Evolutionary conservation across 164 flowering plant species (phyloP).

Genomic region (Magnolia sinica): DNA sequence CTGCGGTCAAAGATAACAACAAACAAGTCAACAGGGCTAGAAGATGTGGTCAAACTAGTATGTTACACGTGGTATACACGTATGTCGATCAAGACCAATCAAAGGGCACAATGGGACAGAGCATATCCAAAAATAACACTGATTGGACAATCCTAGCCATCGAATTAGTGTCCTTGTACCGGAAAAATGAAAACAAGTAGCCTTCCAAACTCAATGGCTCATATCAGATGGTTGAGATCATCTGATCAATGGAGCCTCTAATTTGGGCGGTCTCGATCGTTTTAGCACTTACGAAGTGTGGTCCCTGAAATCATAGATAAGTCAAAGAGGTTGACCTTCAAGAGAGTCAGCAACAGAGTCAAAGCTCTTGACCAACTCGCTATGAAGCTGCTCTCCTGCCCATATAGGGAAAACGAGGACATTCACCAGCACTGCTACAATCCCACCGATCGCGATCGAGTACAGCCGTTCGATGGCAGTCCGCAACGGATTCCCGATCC

Average conservation of each 20-base stretch:
- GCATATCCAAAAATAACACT: too few species aligned
- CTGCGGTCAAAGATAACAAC: slow-evolving; percentile 23
- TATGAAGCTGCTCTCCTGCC: slow-evolving; percentile 82
- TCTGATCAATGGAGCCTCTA: too few species aligned
- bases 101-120: too few species aligned
- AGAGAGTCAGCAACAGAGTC: slow-evolving; percentile 68
- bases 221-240: too few species aligned
- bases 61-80: too few species aligned
- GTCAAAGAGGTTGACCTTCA: slow-evolving; percentile 46
- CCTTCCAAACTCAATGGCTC: too few species aligned
- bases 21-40: background rate
- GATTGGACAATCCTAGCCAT: too few species aligned
- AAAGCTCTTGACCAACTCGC: slow-evolving; percentile 57
- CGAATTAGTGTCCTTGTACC: too few species aligned
- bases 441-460: slow-evolving; percentile 70
- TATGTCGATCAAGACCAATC: too few species aligned
- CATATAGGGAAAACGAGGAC: slow-evolving; percentile 66
- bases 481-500: slow-evolving; percentile 60
- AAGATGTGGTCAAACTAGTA: background rate
- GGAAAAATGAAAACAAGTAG: too few species aligned
- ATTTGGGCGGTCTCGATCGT: background rate
- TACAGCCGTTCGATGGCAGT: slow-evolving; percentile 72
- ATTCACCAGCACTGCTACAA: slow-evolving; percentile 69
- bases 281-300: background rate
- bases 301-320: background rate